Conservation (phyloP, 2,329 filamentous ascomycete genomes). For the Alternaria consortialis region DNA sequence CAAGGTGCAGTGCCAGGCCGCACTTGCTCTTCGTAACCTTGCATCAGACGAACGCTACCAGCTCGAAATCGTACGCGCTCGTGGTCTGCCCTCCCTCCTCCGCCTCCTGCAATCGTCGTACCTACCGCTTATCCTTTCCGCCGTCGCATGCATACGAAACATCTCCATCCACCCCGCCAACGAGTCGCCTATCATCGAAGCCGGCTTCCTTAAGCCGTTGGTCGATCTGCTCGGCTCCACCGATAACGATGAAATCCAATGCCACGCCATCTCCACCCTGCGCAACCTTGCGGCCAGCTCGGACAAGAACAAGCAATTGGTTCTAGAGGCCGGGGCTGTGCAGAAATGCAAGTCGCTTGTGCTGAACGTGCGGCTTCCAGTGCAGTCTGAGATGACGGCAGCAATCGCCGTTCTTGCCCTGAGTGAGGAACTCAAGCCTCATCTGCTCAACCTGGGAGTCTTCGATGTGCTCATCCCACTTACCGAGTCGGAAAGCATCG, state of each 20-base stretch:
- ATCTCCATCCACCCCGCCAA: conserved; percentile 98
- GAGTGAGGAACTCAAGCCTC: conserved; percentile 93
- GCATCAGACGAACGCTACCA: conserved; percentile 99
- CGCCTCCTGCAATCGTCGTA: conserved; percentile 94
- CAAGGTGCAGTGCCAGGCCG: conserved; percentile 98
- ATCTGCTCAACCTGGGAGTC: conserved; percentile 88
- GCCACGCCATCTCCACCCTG: conserved; percentile 95
- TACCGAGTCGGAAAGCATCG: conserved; percentile 93
- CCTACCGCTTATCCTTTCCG: conserved; percentile 92
- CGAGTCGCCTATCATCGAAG: conserved; percentile 98
- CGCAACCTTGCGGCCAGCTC: conserved; percentile 96
- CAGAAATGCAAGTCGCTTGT: conserved; percentile 99
- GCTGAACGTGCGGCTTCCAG: conserved; percentile 87
- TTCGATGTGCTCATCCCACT: conserved; percentile 96
- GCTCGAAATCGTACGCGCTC: conserved; percentile 91
- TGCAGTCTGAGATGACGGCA: conserved; percentile 99
- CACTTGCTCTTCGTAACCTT: conserved; percentile 89
- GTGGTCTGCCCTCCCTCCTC: conserved; percentile 84
- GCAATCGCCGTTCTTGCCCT: conserved; percentile 95
- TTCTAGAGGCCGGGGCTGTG: conserved; percentile 93
- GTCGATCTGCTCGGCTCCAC: conserved; percentile 94
- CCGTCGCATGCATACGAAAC: conserved; percentile 97
- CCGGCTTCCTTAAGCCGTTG: conserved; percentile 90
- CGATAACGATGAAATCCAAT: conserved; percentile 98
- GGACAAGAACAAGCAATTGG: conserved; percentile 97